Evolutionary conservation across 2,329 filamentous ascomycete genomes (phyloP), one percentile per base, ranked within the genome.

Genomic region (Lithohypha guttulata): DNA sequence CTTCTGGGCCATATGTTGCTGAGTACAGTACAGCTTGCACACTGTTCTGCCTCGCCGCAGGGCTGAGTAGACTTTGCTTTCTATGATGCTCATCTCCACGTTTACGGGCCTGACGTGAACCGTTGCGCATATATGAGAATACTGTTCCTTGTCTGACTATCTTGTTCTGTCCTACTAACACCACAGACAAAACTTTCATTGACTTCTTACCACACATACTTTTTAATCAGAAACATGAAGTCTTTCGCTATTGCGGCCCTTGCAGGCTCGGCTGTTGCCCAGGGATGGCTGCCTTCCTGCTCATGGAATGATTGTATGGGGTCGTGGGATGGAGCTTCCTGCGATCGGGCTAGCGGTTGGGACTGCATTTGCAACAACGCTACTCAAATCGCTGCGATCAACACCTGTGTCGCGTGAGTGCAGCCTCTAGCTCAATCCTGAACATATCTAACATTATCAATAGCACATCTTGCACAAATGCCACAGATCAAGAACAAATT

Each of bases 401-500:
- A 53, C 41, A 49, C 46, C 30, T 53, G 51, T 17, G 48, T 52
- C 28, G 46, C 48, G 18, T n/a, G n/a, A n/a, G n/a, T n/a, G n/a
- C n/a, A n/a, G n/a, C n/a, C n/a, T n/a, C n/a, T n/a, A n/a, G n/a
- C n/a, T n/a, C n/a, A n/a, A n/a, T n/a, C n/a, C n/a, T n/a, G n/a
- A n/a, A n/a, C n/a, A n/a, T n/a, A n/a, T n/a, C n/a, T n/a, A n/a
- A n/a, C n/a, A n/a, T n/a, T n/a, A n/a, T n/a, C n/a, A n/a, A n/a
- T n/a, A n/a, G n/a, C n/a, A 47, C 49, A 11, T 51, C 48, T 18
- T 53, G 51, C 42, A 53, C 46, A 6, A 51, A 52, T 33, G 34
- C 38, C 21, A 51, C 49, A 6, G 51, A 52, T 34, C 48, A 52
- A 45, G 46, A 53, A 34, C 48, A 49, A 17, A 51, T 53, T 40